Percentiles rank a stretch among this genome's conserved stretches.
These are phyloP conservation scores for Arabis hirsuta DNA, from an alignment of 345 rosid species.

Conservation along the genomic window DNA sequence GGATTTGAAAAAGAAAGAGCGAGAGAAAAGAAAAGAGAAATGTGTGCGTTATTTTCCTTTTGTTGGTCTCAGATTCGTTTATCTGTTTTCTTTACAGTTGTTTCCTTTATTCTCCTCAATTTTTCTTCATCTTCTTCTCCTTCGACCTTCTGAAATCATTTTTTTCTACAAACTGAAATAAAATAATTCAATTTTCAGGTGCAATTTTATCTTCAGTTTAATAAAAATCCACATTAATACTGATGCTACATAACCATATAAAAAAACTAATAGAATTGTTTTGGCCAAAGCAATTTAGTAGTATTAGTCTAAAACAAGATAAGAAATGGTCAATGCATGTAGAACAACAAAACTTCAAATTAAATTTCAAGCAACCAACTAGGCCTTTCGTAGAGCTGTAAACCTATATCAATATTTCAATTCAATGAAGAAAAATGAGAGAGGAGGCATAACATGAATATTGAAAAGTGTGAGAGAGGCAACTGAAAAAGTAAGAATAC, in stretches of 20 bases:
- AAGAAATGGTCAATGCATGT: too few species aligned
- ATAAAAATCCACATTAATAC: background rate
- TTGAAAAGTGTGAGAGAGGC: background rate
- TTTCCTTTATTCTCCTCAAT: background rate
- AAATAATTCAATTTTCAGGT: too few species aligned
- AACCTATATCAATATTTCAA: background rate
- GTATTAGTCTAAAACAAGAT: too few species aligned
- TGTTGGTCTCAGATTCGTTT: constrained; percentile 43
- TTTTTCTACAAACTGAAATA: too few species aligned
- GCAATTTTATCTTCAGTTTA: background rate
- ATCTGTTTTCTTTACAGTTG: constrained; percentile 40
- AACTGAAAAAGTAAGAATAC: constrained; percentile 10
- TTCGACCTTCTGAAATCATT: background rate
- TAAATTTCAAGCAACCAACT: background rate
- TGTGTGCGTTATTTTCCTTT: constrained; percentile 15
- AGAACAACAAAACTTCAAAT: too few species aligned
- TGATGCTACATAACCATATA: too few species aligned
- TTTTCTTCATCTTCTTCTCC: background rate
- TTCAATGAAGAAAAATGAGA: background rate
- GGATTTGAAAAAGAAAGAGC: too few species aligned
- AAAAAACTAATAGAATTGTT: too few species aligned
- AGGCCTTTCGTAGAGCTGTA: background rate
- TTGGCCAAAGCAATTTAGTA: too few species aligned
- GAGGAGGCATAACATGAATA: background rate
- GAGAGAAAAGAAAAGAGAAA: background rate